Conservation (phyloP, 192 early-diverging fungal genomes). For the Coemansia guatemalensis region DNA sequence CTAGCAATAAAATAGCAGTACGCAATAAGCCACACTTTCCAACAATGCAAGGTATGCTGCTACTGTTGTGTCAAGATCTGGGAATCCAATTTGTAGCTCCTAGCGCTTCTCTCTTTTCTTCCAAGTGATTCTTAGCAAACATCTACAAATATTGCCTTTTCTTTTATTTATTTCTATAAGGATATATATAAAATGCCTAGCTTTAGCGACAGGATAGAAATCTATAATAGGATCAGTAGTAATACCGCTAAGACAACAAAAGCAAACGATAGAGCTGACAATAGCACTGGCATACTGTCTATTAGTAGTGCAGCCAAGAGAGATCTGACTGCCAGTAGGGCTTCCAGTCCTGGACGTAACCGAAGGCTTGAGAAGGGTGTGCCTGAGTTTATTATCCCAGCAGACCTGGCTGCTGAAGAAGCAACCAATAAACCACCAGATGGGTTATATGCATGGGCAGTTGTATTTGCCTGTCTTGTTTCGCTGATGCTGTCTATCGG, state of each 20-base stretch:
- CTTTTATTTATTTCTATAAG: not conserved
- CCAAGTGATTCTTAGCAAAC: not conserved
- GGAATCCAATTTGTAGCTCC: not conserved
- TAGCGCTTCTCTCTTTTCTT: not conserved
- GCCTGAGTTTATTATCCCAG: constrained; percentile 32
- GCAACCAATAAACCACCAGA: constrained; percentile 48
- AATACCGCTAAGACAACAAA: not conserved
- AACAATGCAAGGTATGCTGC: not conserved
- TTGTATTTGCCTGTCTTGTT: constrained; percentile 43
- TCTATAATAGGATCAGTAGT: not conserved
- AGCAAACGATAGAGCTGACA: not conserved
- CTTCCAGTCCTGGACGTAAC: not conserved
- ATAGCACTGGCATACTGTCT: not conserved
- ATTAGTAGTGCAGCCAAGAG: not conserved
- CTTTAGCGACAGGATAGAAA: not conserved
- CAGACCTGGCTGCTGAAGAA: constrained; percentile 41
- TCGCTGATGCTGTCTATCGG: constrained; percentile 55
- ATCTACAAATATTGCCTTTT: not conserved
- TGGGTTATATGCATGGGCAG: constrained; percentile 48
- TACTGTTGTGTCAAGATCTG: not conserved
- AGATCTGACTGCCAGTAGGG: not conserved
- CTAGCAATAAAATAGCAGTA: not conserved
- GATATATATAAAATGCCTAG: not conserved
- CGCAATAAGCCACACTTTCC: not conserved
- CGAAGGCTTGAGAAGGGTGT: constrained; percentile 5